A percentile compares a stretch with the other conserved stretches of the same genome.
phyloP scores from a whole-genome alignment of 208 protist genomes.

The Trypanosoma brucei region DNA sequence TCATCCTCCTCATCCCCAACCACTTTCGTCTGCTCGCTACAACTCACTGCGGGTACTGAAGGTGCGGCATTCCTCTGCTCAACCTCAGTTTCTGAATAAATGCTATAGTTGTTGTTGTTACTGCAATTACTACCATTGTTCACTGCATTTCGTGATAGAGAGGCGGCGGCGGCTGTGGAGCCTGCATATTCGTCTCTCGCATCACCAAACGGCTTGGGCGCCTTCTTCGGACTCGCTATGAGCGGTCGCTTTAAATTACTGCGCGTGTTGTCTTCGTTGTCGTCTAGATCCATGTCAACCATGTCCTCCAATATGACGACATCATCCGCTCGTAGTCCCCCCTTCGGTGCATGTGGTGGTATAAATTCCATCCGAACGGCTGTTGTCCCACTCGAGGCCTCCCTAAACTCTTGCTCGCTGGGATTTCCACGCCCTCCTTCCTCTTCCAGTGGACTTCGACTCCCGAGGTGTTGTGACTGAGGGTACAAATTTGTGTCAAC shows the following conservation, averaged over 20 bases:
- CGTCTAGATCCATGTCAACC: background rate
- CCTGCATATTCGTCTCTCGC: background rate
- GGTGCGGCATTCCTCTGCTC: no score
- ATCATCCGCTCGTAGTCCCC: background rate
- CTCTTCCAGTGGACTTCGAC: background rate
- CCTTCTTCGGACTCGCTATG: background rate
- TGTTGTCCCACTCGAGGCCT: background rate
- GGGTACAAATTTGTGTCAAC: background rate
- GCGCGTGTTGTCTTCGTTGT: background rate
- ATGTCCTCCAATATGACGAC: background rate
- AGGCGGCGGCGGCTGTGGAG: no score
- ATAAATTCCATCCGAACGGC: background rate
- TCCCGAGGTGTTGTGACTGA: background rate
- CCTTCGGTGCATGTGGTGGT: background rate
- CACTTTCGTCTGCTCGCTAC: background rate
- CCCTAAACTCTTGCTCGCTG: background rate
- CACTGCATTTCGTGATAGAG: background rate
- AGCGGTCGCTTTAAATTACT: background rate
- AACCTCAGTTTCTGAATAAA: no score
- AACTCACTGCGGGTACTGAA: no score
- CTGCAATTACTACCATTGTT: background rate
- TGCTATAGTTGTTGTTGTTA: no score
- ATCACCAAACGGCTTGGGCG: background rate
- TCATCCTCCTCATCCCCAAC: slow-evolving; percentile 28
- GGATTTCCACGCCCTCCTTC: background rate